Evolutionary conservation across 352 stramenopile genomes (phyloP).

Genomic region (Phytophthora pisi): DNA sequence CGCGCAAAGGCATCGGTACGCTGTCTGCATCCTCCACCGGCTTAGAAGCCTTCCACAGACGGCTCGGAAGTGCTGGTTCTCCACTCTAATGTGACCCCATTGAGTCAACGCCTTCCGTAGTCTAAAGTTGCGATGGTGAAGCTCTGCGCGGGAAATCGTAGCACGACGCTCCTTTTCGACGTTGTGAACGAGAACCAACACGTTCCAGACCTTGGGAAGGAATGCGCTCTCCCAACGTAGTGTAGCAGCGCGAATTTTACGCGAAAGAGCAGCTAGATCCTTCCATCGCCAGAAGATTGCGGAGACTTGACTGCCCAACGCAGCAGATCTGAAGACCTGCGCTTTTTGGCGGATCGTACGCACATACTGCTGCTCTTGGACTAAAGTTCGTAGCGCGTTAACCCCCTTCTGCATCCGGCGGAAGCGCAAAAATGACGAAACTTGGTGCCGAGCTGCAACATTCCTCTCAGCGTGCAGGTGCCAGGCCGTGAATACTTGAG

Average conservation of each 20-base stretch:
- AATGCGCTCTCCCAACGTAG: slow-evolving; percentile 31
- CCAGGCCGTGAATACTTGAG: slow-evolving; percentile 31
- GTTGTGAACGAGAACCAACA: slow-evolving; percentile 16
- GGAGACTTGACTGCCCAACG: slow-evolving; percentile 19
- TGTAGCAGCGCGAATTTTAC: slow-evolving; percentile 5
- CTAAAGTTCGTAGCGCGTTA: slow-evolving; percentile 17
- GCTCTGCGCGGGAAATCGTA: slow-evolving; percentile 13
- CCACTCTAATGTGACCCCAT: slow-evolving; percentile 24
- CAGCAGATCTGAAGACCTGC: slow-evolving; percentile 26
- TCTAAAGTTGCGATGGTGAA: slow-evolving; percentile 7
- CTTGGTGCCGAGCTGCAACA: slow-evolving; percentile 7
- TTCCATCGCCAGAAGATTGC: slow-evolving; percentile 38
- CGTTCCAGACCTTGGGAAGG: slow-evolving; percentile 36
- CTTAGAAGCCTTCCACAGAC: slow-evolving; percentile 34
- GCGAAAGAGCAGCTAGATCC: slow-evolving; percentile 13
- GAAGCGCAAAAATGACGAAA: slow-evolving; percentile 29
- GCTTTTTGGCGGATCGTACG: slow-evolving; percentile 17
- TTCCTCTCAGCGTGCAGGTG: slow-evolving; percentile 12
- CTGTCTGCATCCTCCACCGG: slow-evolving; percentile 47
- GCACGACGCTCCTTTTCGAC: slow-evolving; percentile 2
- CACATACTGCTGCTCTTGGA: slow-evolving; percentile 5
- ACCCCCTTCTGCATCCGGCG: slow-evolving; percentile 29
- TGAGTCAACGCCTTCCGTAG: slow-evolving; percentile 11
- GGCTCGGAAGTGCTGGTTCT: slow-evolving; percentile 21
- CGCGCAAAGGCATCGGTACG: slow-evolving; percentile 43